phyloP scores from a whole-genome alignment of 306 rosid species.

The Rosa chinensis region DNA sequence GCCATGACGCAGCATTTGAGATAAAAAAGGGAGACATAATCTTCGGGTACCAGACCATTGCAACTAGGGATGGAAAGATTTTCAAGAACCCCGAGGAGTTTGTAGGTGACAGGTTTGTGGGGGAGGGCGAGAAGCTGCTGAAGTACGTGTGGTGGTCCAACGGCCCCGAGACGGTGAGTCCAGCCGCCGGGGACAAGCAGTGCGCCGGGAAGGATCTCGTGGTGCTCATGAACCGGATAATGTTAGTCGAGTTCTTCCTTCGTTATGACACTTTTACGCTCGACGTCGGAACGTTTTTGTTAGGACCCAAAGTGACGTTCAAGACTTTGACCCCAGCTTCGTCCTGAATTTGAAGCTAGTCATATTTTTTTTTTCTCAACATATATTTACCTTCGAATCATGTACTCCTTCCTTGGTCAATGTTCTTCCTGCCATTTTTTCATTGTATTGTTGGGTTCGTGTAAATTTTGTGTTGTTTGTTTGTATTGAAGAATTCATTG shows the following conservation, averaged over 20 bases:
- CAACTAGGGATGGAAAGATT: slow-evolving; percentile 54
- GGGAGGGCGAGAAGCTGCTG: slow-evolving; percentile 44
- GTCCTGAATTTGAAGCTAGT: not conserved
- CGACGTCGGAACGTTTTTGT: slow-evolving; percentile 31
- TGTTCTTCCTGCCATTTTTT: too few relatives aligned
- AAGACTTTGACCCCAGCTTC: slow-evolving; percentile 34
- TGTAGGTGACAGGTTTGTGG: slow-evolving; percentile 32
- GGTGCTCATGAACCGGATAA: slow-evolving; percentile 46
- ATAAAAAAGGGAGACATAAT: slow-evolving; percentile 66
- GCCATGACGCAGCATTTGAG: slow-evolving; percentile 52
- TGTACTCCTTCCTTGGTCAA: too few relatives aligned
- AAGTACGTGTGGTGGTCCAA: slow-evolving; percentile 58
- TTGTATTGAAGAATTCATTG: too few relatives aligned
- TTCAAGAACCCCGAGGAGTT: slow-evolving; percentile 49
- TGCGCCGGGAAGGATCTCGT: slow-evolving; percentile 82
- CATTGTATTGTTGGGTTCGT: too few relatives aligned
- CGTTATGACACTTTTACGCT: slow-evolving; percentile 67
- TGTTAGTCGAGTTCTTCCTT: slow-evolving; percentile 62
- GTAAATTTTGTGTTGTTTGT: too few relatives aligned
- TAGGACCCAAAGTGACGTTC: slow-evolving; percentile 47
- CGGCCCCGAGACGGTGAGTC: slow-evolving; percentile 58
- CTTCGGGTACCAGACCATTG: slow-evolving; percentile 67
- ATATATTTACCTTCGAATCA: too few relatives aligned
- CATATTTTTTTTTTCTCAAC: too few relatives aligned
- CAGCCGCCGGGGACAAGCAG: slow-evolving; percentile 53